A percentile compares a stretch with the other conserved stretches of the same genome.
Evolutionary conservation across 768 basidiomycete genomes (phyloP).

Genomic region (Stropharia rugosoannulata): DNA sequence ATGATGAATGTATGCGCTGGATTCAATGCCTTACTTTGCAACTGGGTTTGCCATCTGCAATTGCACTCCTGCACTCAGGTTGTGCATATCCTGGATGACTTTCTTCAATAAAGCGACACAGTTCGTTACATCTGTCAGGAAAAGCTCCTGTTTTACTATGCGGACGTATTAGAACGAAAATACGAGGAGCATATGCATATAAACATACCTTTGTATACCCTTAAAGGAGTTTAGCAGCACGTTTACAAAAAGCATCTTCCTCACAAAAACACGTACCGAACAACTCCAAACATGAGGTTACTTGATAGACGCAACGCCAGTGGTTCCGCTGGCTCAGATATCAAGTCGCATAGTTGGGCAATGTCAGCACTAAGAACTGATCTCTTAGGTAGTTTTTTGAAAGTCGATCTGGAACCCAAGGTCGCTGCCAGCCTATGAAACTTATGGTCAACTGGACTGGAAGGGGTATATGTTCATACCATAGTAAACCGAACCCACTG

Average conservation of each 20-base stretch:
- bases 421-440: slow-evolving; percentile 83
- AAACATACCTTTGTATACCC: slow-evolving; percentile 43
- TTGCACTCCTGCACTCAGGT: slow-evolving; percentile 44
- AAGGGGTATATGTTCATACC: slow-evolving; percentile 37
- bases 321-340: slow-evolving; percentile 82
- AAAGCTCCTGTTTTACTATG: slow-evolving; percentile 81
- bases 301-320: slow-evolving; percentile 85
- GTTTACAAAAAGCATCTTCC: not conserved
- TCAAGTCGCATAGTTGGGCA: slow-evolving; percentile 73
- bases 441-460: not conserved
- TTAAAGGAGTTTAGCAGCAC: slow-evolving; percentile 4
- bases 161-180: not conserved
- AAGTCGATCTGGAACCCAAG: slow-evolving; percentile 82
- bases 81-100: slow-evolving; percentile 65
- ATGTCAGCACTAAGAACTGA: slow-evolving; percentile 88
- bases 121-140: slow-evolving; percentile 74
- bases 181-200: not conserved
- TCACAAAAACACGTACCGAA: slow-evolving; percentile 50
- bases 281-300: slow-evolving; percentile 87
- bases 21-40: slow-evolving; percentile 46
- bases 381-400: slow-evolving; percentile 79
- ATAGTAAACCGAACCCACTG: slow-evolving; percentile 87
- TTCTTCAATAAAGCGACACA: slow-evolving; percentile 81
- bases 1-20: not conserved
- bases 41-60: slow-evolving; percentile 73